Base-by-base conservation (phyloP, 2,329 filamentous ascomycete species). In the Pleoardoris graminearum region DNA sequence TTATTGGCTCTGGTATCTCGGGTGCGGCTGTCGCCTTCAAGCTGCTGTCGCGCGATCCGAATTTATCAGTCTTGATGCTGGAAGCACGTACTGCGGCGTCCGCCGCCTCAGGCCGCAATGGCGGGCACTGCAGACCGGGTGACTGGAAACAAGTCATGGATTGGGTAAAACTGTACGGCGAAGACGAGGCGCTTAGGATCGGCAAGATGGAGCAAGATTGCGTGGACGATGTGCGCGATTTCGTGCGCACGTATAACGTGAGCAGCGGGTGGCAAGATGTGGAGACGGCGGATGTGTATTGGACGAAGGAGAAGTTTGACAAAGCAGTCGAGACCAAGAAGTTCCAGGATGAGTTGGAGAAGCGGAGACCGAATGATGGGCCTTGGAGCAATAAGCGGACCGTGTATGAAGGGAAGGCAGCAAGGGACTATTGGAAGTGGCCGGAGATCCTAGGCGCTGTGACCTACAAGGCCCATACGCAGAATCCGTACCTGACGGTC, bases 61-160 rank as follows among this genome's bases (percentile, higher is more conserved):
- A 11, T 11, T 2, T 44, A 12, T 27, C 53, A 25, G 50, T 71
- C 3, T 37, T 70, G 7, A 66, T 72, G 59, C 59, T 72, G 1
- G 69, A 72, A 57, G 70, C 69, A 1, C 58, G 69, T 12, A 55
- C 60, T 32, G 63, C 62, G 12, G 66, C 62, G 41, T 60, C 60
- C 30, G 69, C 69, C 6, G 70, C 70, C 6, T 71, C 70, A 11
- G 70, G 70, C 3, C 58, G 70, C 5, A 72, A 72, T 50, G 70
- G 76, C 44, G 75, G 75, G 14, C 76, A 79, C 54, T 78, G 76
- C 16, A 78, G 79, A 61, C 70, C 72, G 21, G 75, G 72, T 7
- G 78, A 79, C 65, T 77, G 78, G 32, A 75, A 75, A 22, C 84
- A 83, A 53, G 58, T 74, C 3, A 67, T 74, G 35, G 76, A 84